Evolutionary conservation across 805 yeast genomes (phyloP), one percentile per base, ranked within the genome.

Genomic region (Starmerella bacillaris): DNA sequence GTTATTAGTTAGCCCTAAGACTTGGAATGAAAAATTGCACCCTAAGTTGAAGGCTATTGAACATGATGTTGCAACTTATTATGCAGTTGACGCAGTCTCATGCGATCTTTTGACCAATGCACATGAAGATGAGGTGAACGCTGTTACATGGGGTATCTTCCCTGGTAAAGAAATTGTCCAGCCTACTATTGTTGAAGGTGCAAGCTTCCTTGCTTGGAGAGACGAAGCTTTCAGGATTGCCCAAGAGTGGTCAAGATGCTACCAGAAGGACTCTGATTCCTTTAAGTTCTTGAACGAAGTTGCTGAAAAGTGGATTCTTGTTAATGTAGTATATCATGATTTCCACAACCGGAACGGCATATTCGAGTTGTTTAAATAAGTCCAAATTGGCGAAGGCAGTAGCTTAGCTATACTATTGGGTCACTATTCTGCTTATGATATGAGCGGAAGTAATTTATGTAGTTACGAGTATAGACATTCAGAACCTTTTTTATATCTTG

Each of bases 131-230:
- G 77, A 72, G 42, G 83, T 92, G 43, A 84, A 80, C 51, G 94
- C 96, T 6, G 95, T 86, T 37, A 86, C 96, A 15, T 86, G 96
- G 96, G 96, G 96, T 43, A 82, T 84, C 37, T 83, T 80, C 71
- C 95, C 96, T 19, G 94, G 94, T 26, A 77, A 76, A 51, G 95
- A 86, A 59, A 78, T 86, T 36, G 65, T 80, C 43, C 96, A 86
- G 60, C 95, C 96, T 35, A 86, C 96, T 0, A 82, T 86, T 53
- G 95, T 86, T 16, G 96, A 86, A 55, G 76, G 74, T 50, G 72
- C 74, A 26, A 80, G 94, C 2, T 86, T 86, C 57, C 61, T 84
- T 48, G 96, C 96, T 11, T 86, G 96, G 96, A 84, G 82, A 55
- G 94, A 86, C 54, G 96, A 86, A 57, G 86, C 86, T 27, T 86